A percentile compares a stretch with the other conserved stretches of the same genome.
Evolutionary conservation across 305 asterid species (phyloP).

Genomic region (Solanum hybrid): DNA sequence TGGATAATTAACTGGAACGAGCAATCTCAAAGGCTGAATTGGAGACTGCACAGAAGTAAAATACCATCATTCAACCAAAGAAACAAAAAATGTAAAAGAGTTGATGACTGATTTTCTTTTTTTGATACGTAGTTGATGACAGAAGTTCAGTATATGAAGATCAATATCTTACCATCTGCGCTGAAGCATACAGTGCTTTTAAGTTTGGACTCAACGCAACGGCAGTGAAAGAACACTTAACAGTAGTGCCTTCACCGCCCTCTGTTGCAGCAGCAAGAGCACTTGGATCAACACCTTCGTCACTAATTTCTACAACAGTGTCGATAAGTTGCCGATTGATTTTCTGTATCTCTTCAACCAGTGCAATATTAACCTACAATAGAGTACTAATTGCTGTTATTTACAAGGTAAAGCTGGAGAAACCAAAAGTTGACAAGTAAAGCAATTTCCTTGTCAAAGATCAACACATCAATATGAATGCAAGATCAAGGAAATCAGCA

Average conservation of each 20-base stretch:
- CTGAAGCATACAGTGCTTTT: conserved; percentile 88
- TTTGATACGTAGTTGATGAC: background rate
- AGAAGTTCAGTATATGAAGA: conserved; percentile 4
- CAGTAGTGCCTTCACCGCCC: conserved; percentile 80
- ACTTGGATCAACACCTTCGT: conserved; percentile 80
- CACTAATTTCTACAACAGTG: conserved; percentile 67
- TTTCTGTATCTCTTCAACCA: conserved; percentile 78
- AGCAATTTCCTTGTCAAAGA: background rate
- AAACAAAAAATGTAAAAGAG: conserved; percentile 9
- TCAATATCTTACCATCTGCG: conserved; percentile 63
- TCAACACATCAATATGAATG: conserved; percentile 1
- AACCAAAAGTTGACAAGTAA: background rate
- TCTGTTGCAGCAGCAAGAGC: conserved; percentile 66
- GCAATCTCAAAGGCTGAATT: conserved; percentile 84
- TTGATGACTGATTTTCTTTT: background rate
- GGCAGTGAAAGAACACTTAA: conserved; percentile 82
- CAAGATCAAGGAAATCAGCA: background rate
- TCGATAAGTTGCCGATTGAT: conserved; percentile 81
- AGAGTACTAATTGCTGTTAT: conserved; percentile 7
- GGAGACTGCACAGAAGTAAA: conserved; percentile 60
- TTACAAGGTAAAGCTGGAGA: background rate
- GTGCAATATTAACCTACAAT: conserved; percentile 76
- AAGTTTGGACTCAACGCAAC: conserved; percentile 83
- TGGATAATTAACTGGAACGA: conserved; percentile 74
- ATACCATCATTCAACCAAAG: conserved; percentile 6